Base-by-base conservation (phyloP, 345 rosid genomes). In the Cardiospermum halicacabum region DNA sequence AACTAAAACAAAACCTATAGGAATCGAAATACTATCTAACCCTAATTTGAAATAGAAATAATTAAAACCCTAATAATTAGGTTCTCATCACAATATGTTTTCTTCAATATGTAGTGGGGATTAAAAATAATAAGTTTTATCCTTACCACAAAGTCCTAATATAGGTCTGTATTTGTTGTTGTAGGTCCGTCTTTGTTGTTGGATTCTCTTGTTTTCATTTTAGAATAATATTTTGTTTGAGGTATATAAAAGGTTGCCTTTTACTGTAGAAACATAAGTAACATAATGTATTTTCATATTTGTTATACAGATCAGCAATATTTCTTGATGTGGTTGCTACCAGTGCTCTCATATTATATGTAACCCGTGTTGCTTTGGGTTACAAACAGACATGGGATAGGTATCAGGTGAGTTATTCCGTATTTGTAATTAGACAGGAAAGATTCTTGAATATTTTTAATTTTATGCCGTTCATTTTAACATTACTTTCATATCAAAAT, bases 311-410 rank as follows among this genome's bases (percentile, higher is more conserved):
- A 65, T 89, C 98, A 45, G 96, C 98, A 53, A 66, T 93, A 67
- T 73, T 84, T 79, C 92, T 93, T 72, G 98, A 93, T 68, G 97
- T 81, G 58, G 62, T 93, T 69, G 96, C 97, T 34, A 40, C 82
- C 66, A 74, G 83, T 67, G 98, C 97, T 60, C 92, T 93, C 36
- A 75, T 93, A 78, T 78, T 93, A 62, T 88, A 82, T 69, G 86
- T 80, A 60, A 75, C 81, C 57, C 98, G 98, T 3, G 94, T 89
- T 77, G 90, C 77, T 66, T 79, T 93, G 83, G 98, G 97, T 70
- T 93, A 93, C 84, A 89, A 93, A 72, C 98, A 93, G 77, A 93
- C 98, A 48, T 85, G 96, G 92, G 98, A 93, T 61, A 83, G 98
- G 67, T 93, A 93, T 79, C 96, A 93, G 79, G 97, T 88, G 76